Evolutionary conservation across 495 filamentous ascomycete species (phyloP).

Genomic region (Astrothelium macrocarpum): DNA sequence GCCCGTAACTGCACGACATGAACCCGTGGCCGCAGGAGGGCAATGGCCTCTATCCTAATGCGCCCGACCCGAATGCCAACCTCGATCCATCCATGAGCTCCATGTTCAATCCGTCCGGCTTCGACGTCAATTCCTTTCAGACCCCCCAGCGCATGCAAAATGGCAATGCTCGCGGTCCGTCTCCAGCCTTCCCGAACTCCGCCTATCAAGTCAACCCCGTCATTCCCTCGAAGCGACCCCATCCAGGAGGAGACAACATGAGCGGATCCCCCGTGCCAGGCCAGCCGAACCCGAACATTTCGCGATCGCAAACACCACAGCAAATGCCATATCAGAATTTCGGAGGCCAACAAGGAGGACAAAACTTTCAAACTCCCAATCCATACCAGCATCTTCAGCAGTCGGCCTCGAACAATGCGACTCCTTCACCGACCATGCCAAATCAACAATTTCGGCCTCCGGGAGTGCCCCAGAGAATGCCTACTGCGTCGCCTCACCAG

Average conservation of each 20-base stretch:
- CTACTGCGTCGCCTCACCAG: slow-evolving; percentile 83
- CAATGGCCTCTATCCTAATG: slow-evolving; percentile 16
- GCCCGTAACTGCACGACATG: background rate
- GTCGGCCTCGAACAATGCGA: slow-evolving; percentile 68
- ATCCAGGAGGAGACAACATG: slow-evolving; percentile 74
- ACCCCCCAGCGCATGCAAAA: slow-evolving; percentile 67
- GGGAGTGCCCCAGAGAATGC: slow-evolving; percentile 59
- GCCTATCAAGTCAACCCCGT: slow-evolving; percentile 71
- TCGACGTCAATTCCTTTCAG: slow-evolving; percentile 52
- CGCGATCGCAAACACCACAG: slow-evolving; percentile 87
- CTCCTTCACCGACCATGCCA: slow-evolving; percentile 73
- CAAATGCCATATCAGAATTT: slow-evolving; percentile 58
- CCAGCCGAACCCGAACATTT: slow-evolving; percentile 27
- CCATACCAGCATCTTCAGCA: slow-evolving; percentile 78
- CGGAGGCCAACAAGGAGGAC: slow-evolving; percentile 47
- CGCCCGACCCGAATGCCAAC: slow-evolving; percentile 10
- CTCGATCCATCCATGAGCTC: slow-evolving; percentile 47
- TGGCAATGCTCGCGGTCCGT: slow-evolving; percentile 69
- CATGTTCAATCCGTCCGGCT: slow-evolving; percentile 44
- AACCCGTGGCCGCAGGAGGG: slow-evolving; percentile 5
- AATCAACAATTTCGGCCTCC: slow-evolving; percentile 63
- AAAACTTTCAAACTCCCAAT: slow-evolving; percentile 47
- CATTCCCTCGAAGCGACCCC: slow-evolving; percentile 77
- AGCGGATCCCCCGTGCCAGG: slow-evolving; percentile 74
- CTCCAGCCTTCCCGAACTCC: slow-evolving; percentile 64